Conservation (phyloP, 495 filamentous ascomycete species). For the Astrothelium subdiscretum region DNA sequence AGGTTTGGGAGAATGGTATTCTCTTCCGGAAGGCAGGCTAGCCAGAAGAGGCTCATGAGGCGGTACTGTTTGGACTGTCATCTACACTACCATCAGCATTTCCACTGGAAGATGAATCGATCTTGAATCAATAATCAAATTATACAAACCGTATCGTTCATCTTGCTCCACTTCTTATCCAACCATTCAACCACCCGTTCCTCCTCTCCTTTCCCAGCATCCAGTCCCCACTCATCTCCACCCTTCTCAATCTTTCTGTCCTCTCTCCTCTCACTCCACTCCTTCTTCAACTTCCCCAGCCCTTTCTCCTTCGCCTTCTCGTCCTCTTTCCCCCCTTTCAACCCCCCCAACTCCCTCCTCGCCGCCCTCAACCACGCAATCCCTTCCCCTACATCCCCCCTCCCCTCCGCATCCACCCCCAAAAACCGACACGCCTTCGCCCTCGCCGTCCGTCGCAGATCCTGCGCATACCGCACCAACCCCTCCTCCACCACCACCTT, state of each 20-base stretch:
- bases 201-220: slow-evolving; percentile 78
- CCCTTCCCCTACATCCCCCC: slow-evolving; percentile 64
- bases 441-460: slow-evolving; percentile 57
- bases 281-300: slow-evolving; percentile 59
- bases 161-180: slow-evolving; percentile 77
- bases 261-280: slow-evolving; percentile 55
- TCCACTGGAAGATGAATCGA: slow-evolving; percentile 11
- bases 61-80: slow-evolving; percentile 69
- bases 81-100: slow-evolving; percentile 35
- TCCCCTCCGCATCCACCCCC: slow-evolving; percentile 74
- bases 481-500: slow-evolving; percentile 55
- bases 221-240: slow-evolving; percentile 58
- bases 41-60: slow-evolving; percentile 55
- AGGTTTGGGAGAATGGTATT: slow-evolving; percentile 50
- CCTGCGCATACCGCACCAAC: slow-evolving; percentile 58
- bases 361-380: slow-evolving; percentile 76
- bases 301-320: slow-evolving; percentile 37
- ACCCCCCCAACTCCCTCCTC: slow-evolving; percentile 52
- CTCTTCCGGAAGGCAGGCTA: slow-evolving; percentile 74
- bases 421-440: slow-evolving; percentile 84
- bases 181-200: slow-evolving; percentile 75
- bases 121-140: background rate
- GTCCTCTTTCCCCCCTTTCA: slow-evolving; percentile 8
- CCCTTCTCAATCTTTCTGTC: slow-evolving; percentile 59
- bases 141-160: slow-evolving; percentile 77